Conservation (phyloP, 2,329 filamentous ascomycete genomes). For the Ophiostoma ulmi region DNA sequence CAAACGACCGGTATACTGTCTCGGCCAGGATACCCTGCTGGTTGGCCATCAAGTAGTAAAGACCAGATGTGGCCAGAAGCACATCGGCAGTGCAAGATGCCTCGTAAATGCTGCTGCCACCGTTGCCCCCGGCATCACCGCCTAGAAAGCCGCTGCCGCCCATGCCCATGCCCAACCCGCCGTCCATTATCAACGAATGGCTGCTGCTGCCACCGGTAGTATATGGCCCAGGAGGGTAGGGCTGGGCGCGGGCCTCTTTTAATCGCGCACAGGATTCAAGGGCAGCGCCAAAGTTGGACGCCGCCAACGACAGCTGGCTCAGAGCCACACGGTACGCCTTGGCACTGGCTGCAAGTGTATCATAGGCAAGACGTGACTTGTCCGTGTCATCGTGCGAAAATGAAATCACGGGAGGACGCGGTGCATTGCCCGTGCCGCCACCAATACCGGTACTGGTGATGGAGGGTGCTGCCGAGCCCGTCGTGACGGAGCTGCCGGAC, state of each 20-base stretch:
- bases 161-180: conserved; percentile 22
- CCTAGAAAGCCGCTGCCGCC: conserved; percentile 42
- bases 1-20: conserved; percentile 63
- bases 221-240: conserved; percentile 38
- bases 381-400: conserved; percentile 57
- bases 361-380: conserved; percentile 57
- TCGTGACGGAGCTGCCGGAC: background rate
- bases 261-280: conserved; percentile 63
- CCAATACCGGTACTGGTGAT: background rate
- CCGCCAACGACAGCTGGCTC: conserved; percentile 54
- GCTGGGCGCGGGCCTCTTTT: conserved; percentile 60
- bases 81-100: conserved; percentile 58
- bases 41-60: conserved; percentile 64
- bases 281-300: conserved; percentile 59
- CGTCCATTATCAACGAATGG: conserved; percentile 29
- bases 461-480: conserved; percentile 11
- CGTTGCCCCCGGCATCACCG: conserved; percentile 34
- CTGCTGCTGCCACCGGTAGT: conserved; percentile 26
- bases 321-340: conserved; percentile 61
- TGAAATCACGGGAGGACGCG: background rate
- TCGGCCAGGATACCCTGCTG: conserved; percentile 66
- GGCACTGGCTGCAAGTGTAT: conserved; percentile 56
- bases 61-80: conserved; percentile 56
- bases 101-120: conserved; percentile 32
- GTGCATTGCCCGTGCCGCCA: background rate